These are phyloP conservation scores for Candida ipomoeae DNA, from an alignment of 805 yeast genomes.

Conservation along the genomic window DNA sequence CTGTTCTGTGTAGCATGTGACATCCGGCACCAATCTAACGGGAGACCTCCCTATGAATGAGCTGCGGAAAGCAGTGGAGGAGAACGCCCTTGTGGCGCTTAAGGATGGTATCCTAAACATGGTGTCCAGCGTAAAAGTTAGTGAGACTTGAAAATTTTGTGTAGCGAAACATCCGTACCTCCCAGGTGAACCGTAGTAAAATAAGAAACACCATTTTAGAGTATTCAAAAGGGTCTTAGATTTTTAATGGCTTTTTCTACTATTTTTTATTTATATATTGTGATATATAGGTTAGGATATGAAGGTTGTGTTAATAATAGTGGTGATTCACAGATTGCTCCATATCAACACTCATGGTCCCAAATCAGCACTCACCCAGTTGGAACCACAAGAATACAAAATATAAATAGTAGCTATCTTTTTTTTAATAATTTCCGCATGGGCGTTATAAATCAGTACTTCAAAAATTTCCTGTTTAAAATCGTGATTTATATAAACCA, in stretches of 20 bases:
- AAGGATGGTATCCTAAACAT: slow-evolving; percentile 13
- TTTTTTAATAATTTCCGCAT: neutral
- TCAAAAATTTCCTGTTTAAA: no score
- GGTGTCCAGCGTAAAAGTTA: neutral
- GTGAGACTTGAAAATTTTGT: slow-evolving; percentile 7
- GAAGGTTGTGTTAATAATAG: no score
- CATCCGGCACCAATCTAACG: slow-evolving; percentile 61
- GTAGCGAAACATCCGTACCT: slow-evolving; percentile 1
- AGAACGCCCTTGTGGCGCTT: slow-evolving; percentile 14
- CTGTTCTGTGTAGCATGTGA: slow-evolving; percentile 43
- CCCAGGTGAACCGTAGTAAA: neutral
- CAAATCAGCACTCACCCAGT: neutral
- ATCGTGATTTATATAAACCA: no score
- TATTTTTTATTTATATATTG: no score
- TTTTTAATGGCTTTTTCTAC: no score
- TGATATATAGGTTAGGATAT: no score
- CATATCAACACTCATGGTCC: neutral
- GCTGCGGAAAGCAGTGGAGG: slow-evolving; percentile 11
- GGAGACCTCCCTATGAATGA: slow-evolving; percentile 85
- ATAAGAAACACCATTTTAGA: neutral
- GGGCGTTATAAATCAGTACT: no score
- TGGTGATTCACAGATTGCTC: neutral
- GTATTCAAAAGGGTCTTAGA: no score
- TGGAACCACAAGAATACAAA: neutral
- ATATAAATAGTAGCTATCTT: neutral